Percentiles rank a stretch among this genome's conserved stretches.
These are phyloP conservation scores for Jackrogersella multiformis DNA, from an alignment of 495 filamentous ascomycete genomes.

Conservation along the genomic window DNA sequence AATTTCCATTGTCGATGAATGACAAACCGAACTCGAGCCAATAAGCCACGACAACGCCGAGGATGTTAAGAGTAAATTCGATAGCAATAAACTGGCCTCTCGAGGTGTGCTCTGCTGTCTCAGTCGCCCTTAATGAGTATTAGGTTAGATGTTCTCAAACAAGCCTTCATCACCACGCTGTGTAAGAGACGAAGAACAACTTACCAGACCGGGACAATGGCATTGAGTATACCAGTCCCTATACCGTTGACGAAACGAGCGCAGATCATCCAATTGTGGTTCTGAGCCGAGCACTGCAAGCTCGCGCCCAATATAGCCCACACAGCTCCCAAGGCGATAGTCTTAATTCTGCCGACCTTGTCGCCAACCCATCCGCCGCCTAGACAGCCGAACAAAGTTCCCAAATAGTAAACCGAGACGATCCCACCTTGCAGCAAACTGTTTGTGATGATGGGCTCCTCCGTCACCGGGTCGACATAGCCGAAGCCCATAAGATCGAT, in stretches of 20 bases:
- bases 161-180: no score
- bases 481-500: slow-evolving; percentile 73
- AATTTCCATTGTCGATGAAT: slow-evolving; percentile 60
- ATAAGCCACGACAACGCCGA: slow-evolving; percentile 76
- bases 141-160: slow-evolving; percentile 18
- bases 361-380: slow-evolving; percentile 70
- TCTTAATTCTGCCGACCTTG: slow-evolving; percentile 68
- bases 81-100: slow-evolving; percentile 77
- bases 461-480: slow-evolving; percentile 58
- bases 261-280: slow-evolving; percentile 76
- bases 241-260: slow-evolving; percentile 72
- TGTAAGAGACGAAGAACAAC: slow-evolving; percentile 19
- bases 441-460: slow-evolving; percentile 65
- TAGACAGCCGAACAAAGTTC: slow-evolving; percentile 68
- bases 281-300: slow-evolving; percentile 70
- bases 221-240: slow-evolving; percentile 77
- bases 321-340: slow-evolving; percentile 63
- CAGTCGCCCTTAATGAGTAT: slow-evolving; percentile 58
- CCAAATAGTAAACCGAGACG: slow-evolving; percentile 76
- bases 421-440: slow-evolving; percentile 74
- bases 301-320: slow-evolving; percentile 69
- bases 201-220: slow-evolving; percentile 73
- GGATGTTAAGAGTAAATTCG: slow-evolving; percentile 78
- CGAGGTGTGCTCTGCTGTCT: slow-evolving; percentile 72
- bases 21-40: slow-evolving; percentile 77